phyloP scores from a whole-genome alignment of 768 basidiomycete genomes.

The Auriculariales sp. region DNA sequence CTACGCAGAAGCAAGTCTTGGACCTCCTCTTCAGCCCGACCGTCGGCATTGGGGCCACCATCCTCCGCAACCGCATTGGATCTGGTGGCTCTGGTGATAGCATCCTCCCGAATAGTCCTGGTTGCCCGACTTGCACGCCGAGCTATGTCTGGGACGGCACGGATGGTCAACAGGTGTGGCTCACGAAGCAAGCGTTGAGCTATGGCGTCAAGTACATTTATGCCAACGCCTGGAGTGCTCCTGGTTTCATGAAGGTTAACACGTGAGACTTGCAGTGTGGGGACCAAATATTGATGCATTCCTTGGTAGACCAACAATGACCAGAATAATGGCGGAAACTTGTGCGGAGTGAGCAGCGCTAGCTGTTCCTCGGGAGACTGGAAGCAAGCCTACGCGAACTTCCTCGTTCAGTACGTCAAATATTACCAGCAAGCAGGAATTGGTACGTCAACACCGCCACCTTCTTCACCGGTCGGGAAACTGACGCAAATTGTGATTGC shows the following conservation, averaged over 20 bases:
- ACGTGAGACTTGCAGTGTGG: too few relatives aligned
- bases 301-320: conserved; percentile 4
- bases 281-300: too few relatives aligned
- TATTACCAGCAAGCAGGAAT: conserved; percentile 5
- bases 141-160: conserved; percentile 4
- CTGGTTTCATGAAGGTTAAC: conserved; percentile 8
- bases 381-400: conserved; percentile 7
- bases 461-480: too few relatives aligned
- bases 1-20: conserved; percentile 1
- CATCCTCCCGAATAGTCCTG: conserved; percentile 1
- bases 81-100: neutral
- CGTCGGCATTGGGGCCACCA: conserved; percentile 2
- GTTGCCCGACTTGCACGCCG: neutral
- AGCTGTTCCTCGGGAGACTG: conserved; percentile 7
- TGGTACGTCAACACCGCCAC: too few relatives aligned
- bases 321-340: conserved; percentile 1
- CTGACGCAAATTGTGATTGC: too few relatives aligned
- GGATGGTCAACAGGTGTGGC: conserved; percentile 4
- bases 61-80: conserved; percentile 5
- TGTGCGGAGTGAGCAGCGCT: conserved; percentile 6
- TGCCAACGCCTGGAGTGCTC: conserved; percentile 8
- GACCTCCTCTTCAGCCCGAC: conserved; percentile 5
- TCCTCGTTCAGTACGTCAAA: conserved; percentile 7
- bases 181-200: conserved; percentile 2
- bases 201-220: conserved; percentile 4